phyloP scores from a whole-genome alignment of 1,139 yeast species.

The Kluyveromyces sp. region DNA sequence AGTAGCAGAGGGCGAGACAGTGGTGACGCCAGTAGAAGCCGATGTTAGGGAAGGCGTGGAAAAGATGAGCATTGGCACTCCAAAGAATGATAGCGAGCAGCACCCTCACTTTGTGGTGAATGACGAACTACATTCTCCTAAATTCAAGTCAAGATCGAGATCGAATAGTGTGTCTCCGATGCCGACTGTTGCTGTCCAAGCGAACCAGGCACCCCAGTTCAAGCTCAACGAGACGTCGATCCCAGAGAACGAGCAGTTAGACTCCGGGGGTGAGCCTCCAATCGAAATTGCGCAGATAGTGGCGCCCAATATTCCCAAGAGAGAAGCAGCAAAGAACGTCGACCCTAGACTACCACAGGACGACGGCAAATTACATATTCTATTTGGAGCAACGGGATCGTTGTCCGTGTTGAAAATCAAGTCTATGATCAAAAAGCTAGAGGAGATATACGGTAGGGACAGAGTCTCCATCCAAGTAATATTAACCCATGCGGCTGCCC shows the following conservation, averaged over 20 bases:
- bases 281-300: slow-evolving; percentile 10
- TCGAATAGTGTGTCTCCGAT: slow-evolving; percentile 34
- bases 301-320: slow-evolving; percentile 26
- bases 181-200: slow-evolving; percentile 7
- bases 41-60: background rate
- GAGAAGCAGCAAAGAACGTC: slow-evolving; percentile 47
- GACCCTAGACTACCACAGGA: slow-evolving; percentile 84
- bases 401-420: slow-evolving; percentile 71
- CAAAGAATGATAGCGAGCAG: slow-evolving; percentile 50
- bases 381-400: slow-evolving; percentile 89
- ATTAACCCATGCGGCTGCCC: slow-evolving; percentile 74
- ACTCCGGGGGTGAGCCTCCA: slow-evolving; percentile 1
- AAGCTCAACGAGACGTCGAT: background rate
- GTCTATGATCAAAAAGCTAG: slow-evolving; percentile 63
- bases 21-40: background rate
- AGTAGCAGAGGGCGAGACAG: background rate
- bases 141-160: slow-evolving; percentile 27
- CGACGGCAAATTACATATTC: slow-evolving; percentile 81
- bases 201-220: background rate
- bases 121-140: slow-evolving; percentile 48
- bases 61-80: slow-evolving; percentile 5
- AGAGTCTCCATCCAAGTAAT: slow-evolving; percentile 73
- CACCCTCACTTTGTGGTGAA: slow-evolving; percentile 80
- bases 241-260: slow-evolving; percentile 2
- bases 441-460: slow-evolving; percentile 66